phyloP scores from a whole-genome alignment of 495 filamentous ascomycete species.

The Polyplosphaeria fusca region DNA sequence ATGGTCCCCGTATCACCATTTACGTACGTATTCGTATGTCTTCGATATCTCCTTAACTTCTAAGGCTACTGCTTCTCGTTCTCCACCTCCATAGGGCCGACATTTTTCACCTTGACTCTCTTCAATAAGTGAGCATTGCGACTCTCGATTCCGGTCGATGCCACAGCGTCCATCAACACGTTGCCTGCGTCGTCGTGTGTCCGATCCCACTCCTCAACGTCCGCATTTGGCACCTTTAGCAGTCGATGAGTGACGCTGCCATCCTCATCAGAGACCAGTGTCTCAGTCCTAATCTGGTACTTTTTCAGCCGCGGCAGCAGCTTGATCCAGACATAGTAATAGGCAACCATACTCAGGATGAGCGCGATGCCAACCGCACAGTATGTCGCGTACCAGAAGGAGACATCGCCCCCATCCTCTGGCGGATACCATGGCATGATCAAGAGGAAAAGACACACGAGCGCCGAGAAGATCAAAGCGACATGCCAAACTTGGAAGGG shows the following conservation, averaged over 20 bases:
- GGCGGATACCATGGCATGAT: conserved; percentile 58
- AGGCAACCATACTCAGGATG: background rate
- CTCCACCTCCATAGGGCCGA: background rate
- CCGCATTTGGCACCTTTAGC: conserved; percentile 15
- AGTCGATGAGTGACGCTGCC: conserved; percentile 19
- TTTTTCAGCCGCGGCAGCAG: background rate
- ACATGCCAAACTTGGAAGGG: conserved; percentile 56
- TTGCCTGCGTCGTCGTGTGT: conserved; percentile 24
- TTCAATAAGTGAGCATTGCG: conserved; percentile 6
- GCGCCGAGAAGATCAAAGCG: conserved; percentile 53
- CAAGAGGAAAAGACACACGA: conserved; percentile 55
- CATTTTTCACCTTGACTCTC: conserved; percentile 10
- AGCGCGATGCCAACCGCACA: conserved; percentile 17
- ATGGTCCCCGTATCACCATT: too few species aligned
- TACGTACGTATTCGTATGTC: too few species aligned
- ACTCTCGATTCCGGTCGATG: background rate
- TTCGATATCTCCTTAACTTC: too few species aligned
- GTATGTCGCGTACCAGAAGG: conserved; percentile 26
- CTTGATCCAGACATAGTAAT: conserved; percentile 13
- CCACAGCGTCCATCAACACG: conserved; percentile 1
- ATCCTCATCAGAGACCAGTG: conserved; percentile 12
- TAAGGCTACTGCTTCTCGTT: too few species aligned
- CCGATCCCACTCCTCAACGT: conserved; percentile 17
- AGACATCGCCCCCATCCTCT: conserved; percentile 10
- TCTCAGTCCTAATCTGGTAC: conserved; percentile 15